Conservation (phyloP, 1,139 yeast genomes). For the Yamadazyma taylorii region DNA sequence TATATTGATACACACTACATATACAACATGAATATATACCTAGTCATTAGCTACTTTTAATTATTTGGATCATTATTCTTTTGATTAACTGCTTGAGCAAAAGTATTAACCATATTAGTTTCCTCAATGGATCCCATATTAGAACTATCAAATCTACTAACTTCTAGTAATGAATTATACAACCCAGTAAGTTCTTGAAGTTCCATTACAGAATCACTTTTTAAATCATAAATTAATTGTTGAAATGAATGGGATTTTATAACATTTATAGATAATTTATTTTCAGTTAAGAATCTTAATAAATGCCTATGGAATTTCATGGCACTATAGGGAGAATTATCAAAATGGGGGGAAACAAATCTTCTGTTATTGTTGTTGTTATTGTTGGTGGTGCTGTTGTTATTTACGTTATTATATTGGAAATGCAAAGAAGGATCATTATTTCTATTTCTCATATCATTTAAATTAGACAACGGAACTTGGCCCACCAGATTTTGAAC, state of each 20-base stretch:
- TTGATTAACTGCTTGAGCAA: constrained; percentile 22
- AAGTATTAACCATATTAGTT: constrained; percentile 19
- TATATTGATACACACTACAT: constrained; percentile 5
- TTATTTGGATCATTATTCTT: constrained; percentile 12
- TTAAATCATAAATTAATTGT: constrained; percentile 50
- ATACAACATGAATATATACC: background rate
- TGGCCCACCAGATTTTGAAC: background rate
- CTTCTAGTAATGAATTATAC: constrained; percentile 49
- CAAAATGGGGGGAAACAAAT: constrained; percentile 34
- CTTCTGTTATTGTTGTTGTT: constrained; percentile 13
- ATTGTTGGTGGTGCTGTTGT: too few species aligned
- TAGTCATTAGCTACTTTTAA: too few species aligned
- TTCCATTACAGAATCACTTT: constrained; percentile 49
- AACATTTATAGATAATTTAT: constrained; percentile 48
- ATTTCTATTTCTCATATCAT: background rate
- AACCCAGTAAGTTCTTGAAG: constrained; percentile 47
- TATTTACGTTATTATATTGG: constrained; percentile 2
- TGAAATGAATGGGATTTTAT: constrained; percentile 54
- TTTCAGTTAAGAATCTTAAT: constrained; percentile 50
- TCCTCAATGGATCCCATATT: constrained; percentile 18
- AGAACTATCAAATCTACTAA: constrained; percentile 27
- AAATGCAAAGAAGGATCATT: background rate
- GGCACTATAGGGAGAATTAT: constrained; percentile 44
- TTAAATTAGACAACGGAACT: background rate
- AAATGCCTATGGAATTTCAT: constrained; percentile 53